A percentile compares a stretch with the other conserved stretches of the same genome.
Conservation (phyloP, 2,329 filamentous ascomycete species). For the Ustulina deusta region DNA sequence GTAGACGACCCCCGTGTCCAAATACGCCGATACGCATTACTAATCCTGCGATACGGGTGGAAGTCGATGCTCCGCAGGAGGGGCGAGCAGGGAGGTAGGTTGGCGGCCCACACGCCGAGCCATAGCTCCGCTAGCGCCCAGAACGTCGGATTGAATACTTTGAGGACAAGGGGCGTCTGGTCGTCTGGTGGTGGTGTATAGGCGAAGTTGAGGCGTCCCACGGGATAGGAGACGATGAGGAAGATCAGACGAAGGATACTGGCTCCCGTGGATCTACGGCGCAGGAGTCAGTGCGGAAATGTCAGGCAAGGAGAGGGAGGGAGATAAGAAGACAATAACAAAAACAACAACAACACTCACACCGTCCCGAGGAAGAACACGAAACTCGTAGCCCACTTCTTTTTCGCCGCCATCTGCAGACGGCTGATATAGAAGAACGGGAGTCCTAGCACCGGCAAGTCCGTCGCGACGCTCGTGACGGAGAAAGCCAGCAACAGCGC, state of each 20-base stretch:
- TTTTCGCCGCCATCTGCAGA: constrained; percentile 36
- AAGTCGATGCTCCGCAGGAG: constrained; percentile 27
- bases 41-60: constrained; percentile 31
- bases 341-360: constrained; percentile 30
- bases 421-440: constrained; percentile 39
- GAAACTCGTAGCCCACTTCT: constrained; percentile 35
- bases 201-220: constrained; percentile 37
- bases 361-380: constrained; percentile 39
- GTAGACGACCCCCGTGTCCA: constrained; percentile 27
- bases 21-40: constrained; percentile 27
- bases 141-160: constrained; percentile 40
- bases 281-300: background rate
- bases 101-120: constrained; percentile 37
- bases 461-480: constrained; percentile 37
- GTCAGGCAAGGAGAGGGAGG: background rate
- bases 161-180: constrained; percentile 37
- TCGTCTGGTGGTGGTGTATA: constrained; percentile 35
- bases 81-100: constrained; percentile 36
- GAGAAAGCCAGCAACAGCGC: constrained; percentile 36
- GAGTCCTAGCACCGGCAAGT: constrained; percentile 32
- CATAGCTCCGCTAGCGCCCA: constrained; percentile 37
- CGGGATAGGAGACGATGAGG: constrained; percentile 38
- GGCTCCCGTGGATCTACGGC: constrained; percentile 34
- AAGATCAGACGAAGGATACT: constrained; percentile 38
- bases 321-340: background rate